These are phyloP conservation scores for Cadophora gregata DNA, from an alignment of 2,329 filamentous ascomycete species.

Conservation along the genomic window DNA sequence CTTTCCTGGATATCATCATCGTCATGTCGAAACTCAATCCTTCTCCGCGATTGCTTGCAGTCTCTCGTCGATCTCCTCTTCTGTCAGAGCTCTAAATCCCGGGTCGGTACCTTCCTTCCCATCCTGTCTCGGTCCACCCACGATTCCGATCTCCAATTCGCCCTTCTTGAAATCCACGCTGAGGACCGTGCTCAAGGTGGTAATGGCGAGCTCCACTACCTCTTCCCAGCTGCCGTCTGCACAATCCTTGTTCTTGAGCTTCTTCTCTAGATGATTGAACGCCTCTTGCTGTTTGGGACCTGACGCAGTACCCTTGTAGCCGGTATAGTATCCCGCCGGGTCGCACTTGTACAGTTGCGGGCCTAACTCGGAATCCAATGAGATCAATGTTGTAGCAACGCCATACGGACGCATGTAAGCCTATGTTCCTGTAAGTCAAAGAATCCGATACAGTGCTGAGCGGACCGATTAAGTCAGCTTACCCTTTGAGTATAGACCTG, in stretches of 20 bases:
- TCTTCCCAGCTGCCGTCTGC: constrained; percentile 96
- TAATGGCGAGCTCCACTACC: constrained; percentile 95
- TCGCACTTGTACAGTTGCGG: constrained; percentile 99
- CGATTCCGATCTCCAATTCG: constrained; percentile 97
- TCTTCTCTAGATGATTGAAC: constrained; percentile 98
- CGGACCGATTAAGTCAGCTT: constrained; percentile 46
- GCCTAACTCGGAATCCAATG: constrained; percentile 88
- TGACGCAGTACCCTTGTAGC: constrained; percentile 97
- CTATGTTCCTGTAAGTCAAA: constrained; percentile 49
- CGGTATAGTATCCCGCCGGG: constrained; percentile 95
- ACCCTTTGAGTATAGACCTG: constrained; percentile 99
- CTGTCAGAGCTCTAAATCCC: constrained; percentile 85
- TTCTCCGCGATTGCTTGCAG: constrained; percentile 98
- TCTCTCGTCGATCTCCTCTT: constrained; percentile 98
- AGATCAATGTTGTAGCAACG: constrained; percentile 93
- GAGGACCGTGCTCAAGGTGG: constrained; percentile 91
- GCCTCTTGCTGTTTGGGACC: constrained; percentile 99
- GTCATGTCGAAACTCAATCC: constrained; percentile 67
- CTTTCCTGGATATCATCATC: constrained; percentile 34
- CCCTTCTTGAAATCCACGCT: constrained; percentile 99
- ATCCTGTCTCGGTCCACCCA: constrained; percentile 83
- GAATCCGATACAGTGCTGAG: constrained; percentile 43
- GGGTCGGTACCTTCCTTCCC: constrained; percentile 82
- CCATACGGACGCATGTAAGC: constrained; percentile 98
- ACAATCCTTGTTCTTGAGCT: constrained; percentile 97